Percentiles rank a stretch among this genome's conserved stretches.
Conservation (phyloP, 352 stramenopile species). For the Plasmopara muralis region DNA sequence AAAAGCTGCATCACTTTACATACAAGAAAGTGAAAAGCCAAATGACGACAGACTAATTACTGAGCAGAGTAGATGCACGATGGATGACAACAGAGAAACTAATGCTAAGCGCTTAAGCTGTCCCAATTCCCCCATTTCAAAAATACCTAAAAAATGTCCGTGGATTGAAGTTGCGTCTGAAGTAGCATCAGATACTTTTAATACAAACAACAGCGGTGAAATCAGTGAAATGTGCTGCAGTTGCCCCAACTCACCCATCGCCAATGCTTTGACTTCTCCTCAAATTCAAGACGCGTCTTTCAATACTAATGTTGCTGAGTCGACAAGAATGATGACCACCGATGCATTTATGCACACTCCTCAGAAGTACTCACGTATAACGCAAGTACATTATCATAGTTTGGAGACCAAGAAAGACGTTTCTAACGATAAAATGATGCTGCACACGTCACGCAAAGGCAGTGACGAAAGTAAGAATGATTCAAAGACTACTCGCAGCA, state of each 20-base stretch:
- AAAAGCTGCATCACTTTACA: not conserved
- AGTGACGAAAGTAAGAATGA: not conserved
- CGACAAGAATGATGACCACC: not conserved
- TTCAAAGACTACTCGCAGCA: not conserved
- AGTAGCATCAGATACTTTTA: too few relatives aligned
- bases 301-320: not conserved
- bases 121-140: constrained; percentile 4
- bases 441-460: not conserved
- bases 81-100: not conserved
- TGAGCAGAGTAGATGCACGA: not conserved
- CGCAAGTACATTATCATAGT: not conserved
- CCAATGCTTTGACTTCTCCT: not conserved
- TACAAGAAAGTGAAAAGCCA: not conserved
- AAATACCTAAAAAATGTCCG: not conserved
- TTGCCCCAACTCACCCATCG: constrained; percentile 1
- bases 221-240: not conserved
- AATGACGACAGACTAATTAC: not conserved
- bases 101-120: constrained; percentile 1
- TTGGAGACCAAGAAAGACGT: not conserved
- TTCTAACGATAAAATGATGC: not conserved
- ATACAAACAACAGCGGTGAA: too few relatives aligned
- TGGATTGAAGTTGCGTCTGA: constrained; percentile 1
- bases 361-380: not conserved
- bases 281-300: not conserved
- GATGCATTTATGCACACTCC: not conserved